Conservation (phyloP, 768 basidiomycete genomes). For the Paxillus ammoniavirescens region DNA sequence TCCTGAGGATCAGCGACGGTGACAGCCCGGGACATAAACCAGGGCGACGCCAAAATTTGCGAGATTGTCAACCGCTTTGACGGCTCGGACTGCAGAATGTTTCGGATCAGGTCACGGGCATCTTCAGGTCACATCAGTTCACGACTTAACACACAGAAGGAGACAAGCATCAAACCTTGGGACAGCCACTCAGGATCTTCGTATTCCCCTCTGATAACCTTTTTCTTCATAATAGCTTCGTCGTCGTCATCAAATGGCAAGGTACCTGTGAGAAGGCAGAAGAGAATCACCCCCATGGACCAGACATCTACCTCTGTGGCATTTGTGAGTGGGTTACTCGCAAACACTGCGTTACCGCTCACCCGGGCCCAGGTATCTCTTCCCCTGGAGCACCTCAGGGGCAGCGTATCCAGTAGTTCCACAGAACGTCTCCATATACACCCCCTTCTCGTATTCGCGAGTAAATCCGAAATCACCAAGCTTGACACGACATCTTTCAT, state of each 20-base stretch:
- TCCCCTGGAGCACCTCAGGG: conserved; percentile 87
- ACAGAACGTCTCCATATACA: conserved; percentile 88
- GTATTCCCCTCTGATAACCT: conserved; percentile 83
- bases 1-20: conserved; percentile 11
- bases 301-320: conserved; percentile 87
- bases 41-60: conserved; percentile 81
- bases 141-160: neutral
- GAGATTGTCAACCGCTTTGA: conserved; percentile 74
- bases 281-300: conserved; percentile 92
- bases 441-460: conserved; percentile 79
- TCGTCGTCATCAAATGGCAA: conserved; percentile 91
- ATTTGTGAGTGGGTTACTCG: conserved; percentile 10
- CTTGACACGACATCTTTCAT: conserved; percentile 89
- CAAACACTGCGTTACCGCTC: conserved; percentile 21
- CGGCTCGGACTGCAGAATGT: conserved; percentile 76
- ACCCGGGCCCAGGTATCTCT: conserved; percentile 91
- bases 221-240: conserved; percentile 75
- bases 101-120: conserved; percentile 78
- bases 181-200: conserved; percentile 94
- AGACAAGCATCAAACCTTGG: conserved; percentile 50
- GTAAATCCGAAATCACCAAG: conserved; percentile 96
- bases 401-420: conserved; percentile 94
- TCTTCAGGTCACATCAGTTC: conserved; percentile 45
- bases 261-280: conserved; percentile 85
- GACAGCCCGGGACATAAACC: conserved; percentile 59